Evolutionary conservation across 2,329 filamentous ascomycete genomes (phyloP).

Genomic region (Amesomyces nigricolor): DNA sequence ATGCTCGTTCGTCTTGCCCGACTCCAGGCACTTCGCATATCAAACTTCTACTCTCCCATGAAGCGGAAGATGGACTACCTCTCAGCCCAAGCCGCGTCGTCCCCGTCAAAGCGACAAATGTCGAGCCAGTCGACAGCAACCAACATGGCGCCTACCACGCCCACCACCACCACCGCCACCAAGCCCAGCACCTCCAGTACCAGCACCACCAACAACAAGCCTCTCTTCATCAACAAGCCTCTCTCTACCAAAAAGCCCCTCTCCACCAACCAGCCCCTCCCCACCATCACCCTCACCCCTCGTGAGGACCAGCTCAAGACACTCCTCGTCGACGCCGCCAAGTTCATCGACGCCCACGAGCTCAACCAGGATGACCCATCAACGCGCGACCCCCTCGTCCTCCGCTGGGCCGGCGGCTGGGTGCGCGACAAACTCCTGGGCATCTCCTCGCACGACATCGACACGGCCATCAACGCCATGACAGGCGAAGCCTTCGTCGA

Average conservation of each 20-base stretch:
- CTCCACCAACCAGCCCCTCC: not conserved
- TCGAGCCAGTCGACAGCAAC: too few species aligned
- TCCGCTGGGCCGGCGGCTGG: conserved; percentile 83
- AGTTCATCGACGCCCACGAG: conserved; percentile 50
- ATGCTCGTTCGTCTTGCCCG: conserved; percentile 8
- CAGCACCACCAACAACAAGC: conserved; percentile 3
- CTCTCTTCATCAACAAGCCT: not conserved
- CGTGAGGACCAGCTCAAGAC: conserved; percentile 66
- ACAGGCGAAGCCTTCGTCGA: conserved; percentile 72
- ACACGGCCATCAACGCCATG: conserved; percentile 80
- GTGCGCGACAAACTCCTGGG: conserved; percentile 78
- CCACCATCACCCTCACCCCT: conserved; percentile 51
- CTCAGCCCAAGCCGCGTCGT: not conserved
- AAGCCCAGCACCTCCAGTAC: too few species aligned
- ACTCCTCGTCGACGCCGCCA: conserved; percentile 78
- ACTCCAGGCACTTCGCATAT: not conserved
- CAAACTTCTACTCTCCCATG: conserved; percentile 15
- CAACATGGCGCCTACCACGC: too few species aligned
- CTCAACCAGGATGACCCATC: too few species aligned
- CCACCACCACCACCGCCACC: too few species aligned
- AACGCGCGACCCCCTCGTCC: conserved; percentile 52
- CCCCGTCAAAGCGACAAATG: too few species aligned
- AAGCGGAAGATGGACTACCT: conserved; percentile 24
- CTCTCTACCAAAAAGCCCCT: conserved; percentile 5
- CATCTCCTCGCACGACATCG: conserved; percentile 70